A percentile compares a stretch with the other conserved stretches of the same genome.
Conservation (phyloP, 2,329 filamentous ascomycete species). For the Chaetoscypha palmicola region DNA sequence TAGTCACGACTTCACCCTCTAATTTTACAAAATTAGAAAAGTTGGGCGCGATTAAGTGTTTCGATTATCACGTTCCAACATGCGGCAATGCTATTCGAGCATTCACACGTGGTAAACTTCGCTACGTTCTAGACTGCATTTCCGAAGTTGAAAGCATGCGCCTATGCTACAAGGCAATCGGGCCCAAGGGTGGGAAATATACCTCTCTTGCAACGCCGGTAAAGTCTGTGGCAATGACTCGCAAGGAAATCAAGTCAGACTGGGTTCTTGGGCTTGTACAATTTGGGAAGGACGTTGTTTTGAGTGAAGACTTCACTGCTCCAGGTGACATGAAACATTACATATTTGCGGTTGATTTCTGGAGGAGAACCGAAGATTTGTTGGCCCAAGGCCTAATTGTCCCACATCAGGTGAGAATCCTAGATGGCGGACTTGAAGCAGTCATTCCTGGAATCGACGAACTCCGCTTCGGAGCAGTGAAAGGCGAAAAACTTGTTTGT, state of each 20-base stretch:
- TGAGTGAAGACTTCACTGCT: background rate
- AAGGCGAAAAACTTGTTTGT: background rate
- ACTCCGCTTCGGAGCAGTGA: background rate
- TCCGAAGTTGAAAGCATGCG: conserved; percentile 28
- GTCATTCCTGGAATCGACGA: background rate
- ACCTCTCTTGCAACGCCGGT: conserved; percentile 15
- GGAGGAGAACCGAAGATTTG: background rate
- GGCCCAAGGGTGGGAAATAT: conserved; percentile 29
- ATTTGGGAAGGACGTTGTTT: background rate
- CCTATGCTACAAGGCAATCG: conserved; percentile 35
- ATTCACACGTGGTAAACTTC: conserved; percentile 34
- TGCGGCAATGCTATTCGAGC: conserved; percentile 32
- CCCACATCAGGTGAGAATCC: background rate
- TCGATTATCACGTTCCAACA: conserved; percentile 34
- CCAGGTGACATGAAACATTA: background rate
- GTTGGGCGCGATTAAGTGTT: conserved; percentile 36
- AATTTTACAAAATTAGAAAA: conserved; percentile 34
- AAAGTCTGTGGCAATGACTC: background rate
- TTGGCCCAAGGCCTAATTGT: background rate
- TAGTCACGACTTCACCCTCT: conserved; percentile 33
- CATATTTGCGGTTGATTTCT: background rate
- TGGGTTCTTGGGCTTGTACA: background rate
- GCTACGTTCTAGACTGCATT: conserved; percentile 1
- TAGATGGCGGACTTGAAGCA: background rate
- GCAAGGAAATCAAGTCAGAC: background rate